Conservation (phyloP, 352 stramenopile species). For the Phytopythium ostracodes region DNA sequence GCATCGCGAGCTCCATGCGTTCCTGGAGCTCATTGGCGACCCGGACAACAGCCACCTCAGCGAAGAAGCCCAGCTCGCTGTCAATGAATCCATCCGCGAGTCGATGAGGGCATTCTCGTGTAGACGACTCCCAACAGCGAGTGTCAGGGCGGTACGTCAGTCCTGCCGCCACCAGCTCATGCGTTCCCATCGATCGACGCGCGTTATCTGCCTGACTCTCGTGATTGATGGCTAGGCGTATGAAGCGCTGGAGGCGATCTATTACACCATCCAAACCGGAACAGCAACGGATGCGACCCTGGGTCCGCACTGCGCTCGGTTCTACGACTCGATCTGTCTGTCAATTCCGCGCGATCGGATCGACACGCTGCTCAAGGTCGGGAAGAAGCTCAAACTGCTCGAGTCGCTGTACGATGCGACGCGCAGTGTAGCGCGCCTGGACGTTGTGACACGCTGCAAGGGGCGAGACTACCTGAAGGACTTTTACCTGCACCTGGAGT, state of each 20-base stretch:
- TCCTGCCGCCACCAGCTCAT: neutral
- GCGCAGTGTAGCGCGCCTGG: slow-evolving; percentile 14
- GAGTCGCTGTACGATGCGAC: slow-evolving; percentile 21
- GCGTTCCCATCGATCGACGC: neutral
- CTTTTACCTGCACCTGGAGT: slow-evolving; percentile 26
- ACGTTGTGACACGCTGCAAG: slow-evolving; percentile 19
- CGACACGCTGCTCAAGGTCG: slow-evolving; percentile 38
- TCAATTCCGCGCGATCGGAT: slow-evolving; percentile 18
- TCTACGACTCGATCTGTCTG: slow-evolving; percentile 32
- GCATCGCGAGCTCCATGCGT: slow-evolving; percentile 1
- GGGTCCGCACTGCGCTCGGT: slow-evolving; percentile 22
- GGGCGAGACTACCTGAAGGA: slow-evolving; percentile 29
- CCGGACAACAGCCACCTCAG: neutral
- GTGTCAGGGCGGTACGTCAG: neutral
- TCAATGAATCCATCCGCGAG: neutral
- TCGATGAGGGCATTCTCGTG: neutral
- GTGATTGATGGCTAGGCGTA: slow-evolving; percentile 18
- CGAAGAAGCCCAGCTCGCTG: neutral
- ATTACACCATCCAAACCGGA: slow-evolving; percentile 19
- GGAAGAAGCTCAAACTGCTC: slow-evolving; percentile 27
- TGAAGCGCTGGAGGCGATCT: slow-evolving; percentile 29
- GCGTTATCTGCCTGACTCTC: neutral
- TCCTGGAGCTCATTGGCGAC: slow-evolving; percentile 3
- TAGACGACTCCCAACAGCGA: neutral
- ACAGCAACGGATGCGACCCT: slow-evolving; percentile 16